Percentiles rank a stretch among this genome's conserved stretches.
Conservation (phyloP, 164 flowering plant genomes). For the Magnolia officinalis region DNA sequence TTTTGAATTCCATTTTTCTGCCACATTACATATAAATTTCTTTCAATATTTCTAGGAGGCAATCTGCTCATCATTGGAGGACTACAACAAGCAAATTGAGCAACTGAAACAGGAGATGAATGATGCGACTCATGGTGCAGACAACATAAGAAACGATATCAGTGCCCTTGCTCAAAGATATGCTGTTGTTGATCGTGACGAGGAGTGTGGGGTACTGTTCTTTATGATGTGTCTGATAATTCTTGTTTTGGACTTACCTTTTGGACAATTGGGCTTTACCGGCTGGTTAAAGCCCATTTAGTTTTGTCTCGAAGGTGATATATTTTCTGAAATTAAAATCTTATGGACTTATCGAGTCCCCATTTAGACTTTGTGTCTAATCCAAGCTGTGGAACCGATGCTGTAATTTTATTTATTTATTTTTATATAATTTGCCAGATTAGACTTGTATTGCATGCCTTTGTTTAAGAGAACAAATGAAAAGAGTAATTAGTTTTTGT, state of each 20-base stretch:
- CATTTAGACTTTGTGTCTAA: no score
- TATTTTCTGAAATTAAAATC: not conserved
- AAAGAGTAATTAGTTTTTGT: no score
- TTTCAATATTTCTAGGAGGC: slow-evolving; percentile 65
- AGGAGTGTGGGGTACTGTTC: slow-evolving; percentile 90
- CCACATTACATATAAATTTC: not conserved
- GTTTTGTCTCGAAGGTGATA: not conserved
- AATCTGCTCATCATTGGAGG: slow-evolving; percentile 97
- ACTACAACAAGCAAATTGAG: slow-evolving; percentile 98
- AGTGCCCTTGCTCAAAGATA: slow-evolving; percentile 98
- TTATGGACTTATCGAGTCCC: not conserved
- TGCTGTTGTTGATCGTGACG: slow-evolving; percentile 84
- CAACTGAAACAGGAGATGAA: slow-evolving; percentile 92
- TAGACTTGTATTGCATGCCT: no score
- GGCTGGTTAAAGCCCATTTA: no score
- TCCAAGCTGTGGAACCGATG: no score
- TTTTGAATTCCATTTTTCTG: not conserved
- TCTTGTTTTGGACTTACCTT: not conserved
- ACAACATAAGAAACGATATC: slow-evolving; percentile 92
- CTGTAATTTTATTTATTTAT: no score
- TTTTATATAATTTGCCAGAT: no score
- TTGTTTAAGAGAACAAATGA: no score
- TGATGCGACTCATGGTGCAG: slow-evolving; percentile 99
- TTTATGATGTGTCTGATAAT: not conserved
- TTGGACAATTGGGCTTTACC: no score